A percentile compares a stretch with the other conserved stretches of the same genome.
Evolutionary conservation across 2,329 filamentous ascomycete species (phyloP).

Genomic region (Pseudogymnoascus sp.): DNA sequence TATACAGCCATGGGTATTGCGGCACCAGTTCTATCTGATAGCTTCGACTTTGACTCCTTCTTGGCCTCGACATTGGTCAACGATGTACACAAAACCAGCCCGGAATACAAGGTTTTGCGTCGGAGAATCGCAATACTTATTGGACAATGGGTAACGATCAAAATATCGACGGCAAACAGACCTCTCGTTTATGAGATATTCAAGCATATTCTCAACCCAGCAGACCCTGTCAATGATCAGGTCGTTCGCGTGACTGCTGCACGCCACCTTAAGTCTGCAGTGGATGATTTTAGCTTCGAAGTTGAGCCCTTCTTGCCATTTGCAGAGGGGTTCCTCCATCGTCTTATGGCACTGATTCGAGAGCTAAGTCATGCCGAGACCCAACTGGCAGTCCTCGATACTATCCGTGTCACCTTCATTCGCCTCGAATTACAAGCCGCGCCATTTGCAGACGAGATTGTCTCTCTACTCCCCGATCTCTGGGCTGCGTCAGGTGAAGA

Average conservation of each 20-base stretch:
- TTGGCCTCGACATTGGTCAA: conserved; percentile 65
- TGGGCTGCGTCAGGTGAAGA: conserved; percentile 77
- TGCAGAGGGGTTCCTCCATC: conserved; percentile 62
- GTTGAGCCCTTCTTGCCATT: conserved; percentile 68
- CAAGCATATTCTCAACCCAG: conserved; percentile 70
- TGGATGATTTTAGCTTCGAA: conserved; percentile 78
- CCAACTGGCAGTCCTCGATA: conserved; percentile 82
- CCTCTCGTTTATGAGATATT: conserved; percentile 81
- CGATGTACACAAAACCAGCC: conserved; percentile 61
- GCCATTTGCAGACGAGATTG: conserved; percentile 68
- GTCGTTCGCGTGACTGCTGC: conserved; percentile 90
- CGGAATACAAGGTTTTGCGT: conserved; percentile 70
- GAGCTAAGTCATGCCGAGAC: conserved; percentile 79
- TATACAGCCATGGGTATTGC: conserved; percentile 89
- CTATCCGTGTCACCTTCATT: conserved; percentile 70
- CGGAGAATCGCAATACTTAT: conserved; percentile 83
- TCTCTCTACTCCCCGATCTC: conserved; percentile 68
- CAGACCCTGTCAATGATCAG: conserved; percentile 74
- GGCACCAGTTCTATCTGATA: conserved; percentile 63
- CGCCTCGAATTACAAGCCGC: conserved; percentile 68
- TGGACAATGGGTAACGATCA: conserved; percentile 80
- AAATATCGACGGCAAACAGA: conserved; percentile 59
- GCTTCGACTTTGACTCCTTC: conserved; percentile 78
- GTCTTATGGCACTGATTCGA: conserved; percentile 68
- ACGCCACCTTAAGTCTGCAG: conserved; percentile 69